These are phyloP conservation scores for Coemansia sp. DNA, from an alignment of 192 early-diverging fungal genomes.

Conservation along the genomic window DNA sequence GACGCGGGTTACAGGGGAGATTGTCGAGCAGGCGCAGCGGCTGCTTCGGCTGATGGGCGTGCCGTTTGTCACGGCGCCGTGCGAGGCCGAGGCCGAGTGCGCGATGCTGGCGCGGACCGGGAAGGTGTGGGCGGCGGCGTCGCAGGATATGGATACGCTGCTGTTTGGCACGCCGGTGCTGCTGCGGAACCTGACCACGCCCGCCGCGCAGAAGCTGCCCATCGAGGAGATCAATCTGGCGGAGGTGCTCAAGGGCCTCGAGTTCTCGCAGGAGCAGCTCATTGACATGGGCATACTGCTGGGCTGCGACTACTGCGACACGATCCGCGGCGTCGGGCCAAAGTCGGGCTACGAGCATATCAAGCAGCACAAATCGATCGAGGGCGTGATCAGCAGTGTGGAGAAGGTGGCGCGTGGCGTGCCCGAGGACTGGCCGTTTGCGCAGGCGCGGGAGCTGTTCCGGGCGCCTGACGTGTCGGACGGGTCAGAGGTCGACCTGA, in stretches of 20 bases:
- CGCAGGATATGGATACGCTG: conserved; percentile 98
- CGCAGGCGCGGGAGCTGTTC: conserved; percentile 87
- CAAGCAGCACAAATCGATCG: conserved; percentile 75
- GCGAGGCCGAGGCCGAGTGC: conserved; percentile 98
- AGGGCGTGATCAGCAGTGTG: conserved; percentile 69
- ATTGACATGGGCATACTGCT: conserved; percentile 96
- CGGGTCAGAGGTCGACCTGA: conserved; percentile 54
- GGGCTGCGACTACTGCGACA: conserved; percentile 97
- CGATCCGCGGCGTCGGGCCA: conserved; percentile 90
- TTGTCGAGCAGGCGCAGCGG: conserved; percentile 87
- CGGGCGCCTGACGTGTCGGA: conserved; percentile 70
- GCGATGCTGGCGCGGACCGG: conserved; percentile 83
- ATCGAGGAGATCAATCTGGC: conserved; percentile 83
- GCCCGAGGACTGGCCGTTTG: conserved; percentile 85
- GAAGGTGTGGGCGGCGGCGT: conserved; percentile 91
- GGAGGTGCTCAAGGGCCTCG: conserved; percentile 76
- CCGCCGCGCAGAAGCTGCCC: conserved; percentile 82
- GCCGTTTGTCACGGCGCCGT: conserved; percentile 88
- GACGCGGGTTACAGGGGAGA: conserved; percentile 89
- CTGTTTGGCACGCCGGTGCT: conserved; percentile 88
- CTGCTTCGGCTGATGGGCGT: conserved; percentile 89
- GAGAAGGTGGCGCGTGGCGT: conserved; percentile 75
- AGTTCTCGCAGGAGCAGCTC: conserved; percentile 72
- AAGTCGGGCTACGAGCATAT: conserved; percentile 76
- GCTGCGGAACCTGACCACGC: conserved; percentile 87